These are phyloP conservation scores for Stachybotrys elegans DNA, from an alignment of 2,329 filamentous ascomycete species.

Conservation along the genomic window DNA sequence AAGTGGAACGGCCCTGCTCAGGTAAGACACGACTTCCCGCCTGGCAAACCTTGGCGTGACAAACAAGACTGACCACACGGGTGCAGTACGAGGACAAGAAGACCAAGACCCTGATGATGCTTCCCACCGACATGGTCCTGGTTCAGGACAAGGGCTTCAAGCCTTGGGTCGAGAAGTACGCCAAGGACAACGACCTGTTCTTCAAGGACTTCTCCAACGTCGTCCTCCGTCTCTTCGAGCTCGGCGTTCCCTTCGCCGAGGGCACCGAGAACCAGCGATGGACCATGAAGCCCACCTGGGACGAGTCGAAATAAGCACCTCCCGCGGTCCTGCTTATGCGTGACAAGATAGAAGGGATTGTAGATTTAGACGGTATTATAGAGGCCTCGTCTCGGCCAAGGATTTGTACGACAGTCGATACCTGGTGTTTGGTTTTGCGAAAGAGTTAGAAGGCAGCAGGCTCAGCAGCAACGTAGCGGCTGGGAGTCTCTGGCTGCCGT, in stretches of 20 bases:
- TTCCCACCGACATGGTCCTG: constrained; percentile 85
- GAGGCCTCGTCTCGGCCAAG: background rate
- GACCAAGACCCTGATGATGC: constrained; percentile 92
- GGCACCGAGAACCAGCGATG: constrained; percentile 50
- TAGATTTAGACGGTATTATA: background rate
- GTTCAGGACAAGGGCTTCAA: constrained; percentile 85
- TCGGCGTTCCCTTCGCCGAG: constrained; percentile 82
- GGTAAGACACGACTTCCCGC: constrained; percentile 24
- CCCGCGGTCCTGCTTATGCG: background rate
- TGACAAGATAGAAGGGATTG: background rate
- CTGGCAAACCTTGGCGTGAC: background rate
- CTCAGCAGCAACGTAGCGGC: too few relatives aligned
- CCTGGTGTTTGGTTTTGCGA: too few relatives aligned
- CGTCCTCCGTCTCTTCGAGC: constrained; percentile 80
- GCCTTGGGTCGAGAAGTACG: constrained; percentile 77
- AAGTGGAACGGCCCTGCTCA: constrained; percentile 90
- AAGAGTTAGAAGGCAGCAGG: too few relatives aligned
- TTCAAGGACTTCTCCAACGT: constrained; percentile 88
- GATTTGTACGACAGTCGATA: background rate
- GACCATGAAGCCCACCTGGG: constrained; percentile 56
- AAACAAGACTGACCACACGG: background rate
- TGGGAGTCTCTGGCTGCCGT: too few relatives aligned
- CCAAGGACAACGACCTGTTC: constrained; percentile 84
- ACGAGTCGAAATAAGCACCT: constrained; percentile 21
- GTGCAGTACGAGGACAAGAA: constrained; percentile 76